These are phyloP conservation scores for Alternaria triticimaculans DNA, from an alignment of 2,329 filamentous ascomycete species.

Conservation along the genomic window DNA sequence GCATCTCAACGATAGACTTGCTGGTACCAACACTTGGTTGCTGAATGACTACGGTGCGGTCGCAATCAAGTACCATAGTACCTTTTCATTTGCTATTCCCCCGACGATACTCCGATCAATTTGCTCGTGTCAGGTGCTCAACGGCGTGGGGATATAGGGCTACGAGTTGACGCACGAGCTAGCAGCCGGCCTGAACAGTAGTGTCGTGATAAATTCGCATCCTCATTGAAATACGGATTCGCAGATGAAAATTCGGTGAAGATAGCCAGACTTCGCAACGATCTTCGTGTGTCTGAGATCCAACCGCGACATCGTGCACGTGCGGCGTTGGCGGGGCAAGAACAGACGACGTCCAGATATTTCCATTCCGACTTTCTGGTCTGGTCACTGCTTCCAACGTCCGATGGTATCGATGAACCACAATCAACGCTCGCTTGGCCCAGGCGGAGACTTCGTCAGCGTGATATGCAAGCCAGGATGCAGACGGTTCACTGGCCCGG, in stretches of 20 bases:
- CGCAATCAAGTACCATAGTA: conserved; percentile 19
- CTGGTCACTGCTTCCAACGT: not conserved
- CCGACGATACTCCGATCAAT: conserved; percentile 15
- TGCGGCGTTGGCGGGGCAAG: not conserved
- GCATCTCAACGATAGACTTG: conserved; percentile 2
- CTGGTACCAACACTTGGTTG: not conserved
- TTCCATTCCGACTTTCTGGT: conserved; percentile 8
- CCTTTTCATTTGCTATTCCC: conserved; percentile 15
- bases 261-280: not conserved
- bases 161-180: not conserved
- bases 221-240: not conserved
- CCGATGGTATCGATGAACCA: conserved; percentile 6
- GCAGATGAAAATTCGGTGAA: not conserved
- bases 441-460: conserved; percentile 18
- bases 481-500: conserved; percentile 33
- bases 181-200: not conserved
- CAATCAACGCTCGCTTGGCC: conserved; percentile 32
- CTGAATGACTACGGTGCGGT: conserved; percentile 13
- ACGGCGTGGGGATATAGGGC: conserved; percentile 9
- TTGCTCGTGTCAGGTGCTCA: conserved; percentile 18
- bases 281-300: not conserved
- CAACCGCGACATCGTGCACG: not conserved
- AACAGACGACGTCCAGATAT: conserved; percentile 5
- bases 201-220: not conserved
- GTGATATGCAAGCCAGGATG: conserved; percentile 34